These are phyloP conservation scores for Globisporangium recalcitrans DNA, from an alignment of 352 stramenopile species.

Conservation along the genomic window DNA sequence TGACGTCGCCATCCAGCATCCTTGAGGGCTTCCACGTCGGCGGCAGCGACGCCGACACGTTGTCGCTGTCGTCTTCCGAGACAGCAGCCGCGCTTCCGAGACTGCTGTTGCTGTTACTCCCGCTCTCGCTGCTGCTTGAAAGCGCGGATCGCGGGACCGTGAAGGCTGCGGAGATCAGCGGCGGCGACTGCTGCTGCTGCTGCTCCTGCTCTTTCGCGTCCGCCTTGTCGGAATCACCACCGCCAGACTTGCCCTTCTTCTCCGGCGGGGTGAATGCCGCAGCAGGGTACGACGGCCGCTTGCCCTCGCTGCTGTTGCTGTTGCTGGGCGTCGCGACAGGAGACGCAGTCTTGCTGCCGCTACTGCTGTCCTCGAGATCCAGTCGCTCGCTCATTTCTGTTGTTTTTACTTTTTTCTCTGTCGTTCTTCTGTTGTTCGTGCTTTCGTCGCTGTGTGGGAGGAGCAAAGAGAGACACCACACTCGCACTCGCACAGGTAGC, in stretches of 20 bases:
- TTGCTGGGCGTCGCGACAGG: neutral
- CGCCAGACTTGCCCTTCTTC: conserved; percentile 18
- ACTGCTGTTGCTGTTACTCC: conserved; percentile 18
- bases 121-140: conserved; percentile 14
- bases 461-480: neutral
- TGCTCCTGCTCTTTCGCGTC: conserved; percentile 5
- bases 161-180: conserved; percentile 5
- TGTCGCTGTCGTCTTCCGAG: conserved; percentile 16
- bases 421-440: neutral
- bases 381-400: conserved; percentile 12
- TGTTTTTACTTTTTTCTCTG: neutral
- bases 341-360: conserved; percentile 4
- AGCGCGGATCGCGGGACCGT: conserved; percentile 1
- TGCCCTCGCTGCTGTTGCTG: conserved; percentile 13
- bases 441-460: neutral
- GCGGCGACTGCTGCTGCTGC: neutral
- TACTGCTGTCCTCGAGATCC: neutral
- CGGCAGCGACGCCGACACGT: neutral
- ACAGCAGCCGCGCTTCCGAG: conserved; percentile 14
- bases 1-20: conserved; percentile 45
- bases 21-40: conserved; percentile 1
- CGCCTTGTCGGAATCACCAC: neutral
- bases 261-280: conserved; percentile 16
- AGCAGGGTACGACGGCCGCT: conserved; percentile 15
- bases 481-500: neutral